These are phyloP conservation scores for Aegilops bicornis DNA, from an alignment of 176 grass and related monocot species.

Conservation along the genomic window DNA sequence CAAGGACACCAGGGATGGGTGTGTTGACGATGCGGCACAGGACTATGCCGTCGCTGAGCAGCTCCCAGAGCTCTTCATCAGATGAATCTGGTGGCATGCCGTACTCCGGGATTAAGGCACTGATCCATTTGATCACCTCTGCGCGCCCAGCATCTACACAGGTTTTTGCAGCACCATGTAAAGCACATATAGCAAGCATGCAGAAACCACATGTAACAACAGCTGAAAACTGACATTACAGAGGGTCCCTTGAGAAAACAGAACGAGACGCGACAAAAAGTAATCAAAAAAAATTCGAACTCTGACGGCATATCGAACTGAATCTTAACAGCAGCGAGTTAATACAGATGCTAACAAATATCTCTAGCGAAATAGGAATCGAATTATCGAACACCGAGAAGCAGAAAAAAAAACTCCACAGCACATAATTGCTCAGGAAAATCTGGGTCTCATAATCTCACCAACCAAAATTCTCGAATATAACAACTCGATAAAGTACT, in stretches of 20 bases:
- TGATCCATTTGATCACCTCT: slow-evolving; percentile 67
- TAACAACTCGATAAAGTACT: no score
- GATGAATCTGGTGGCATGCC: slow-evolving; percentile 49
- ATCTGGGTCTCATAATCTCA: no score
- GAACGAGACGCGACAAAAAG: not conserved
- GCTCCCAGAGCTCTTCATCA: slow-evolving; percentile 64
- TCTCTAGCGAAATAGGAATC: not conserved
- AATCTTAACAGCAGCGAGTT: not conserved
- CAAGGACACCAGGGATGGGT: slow-evolving; percentile 48
- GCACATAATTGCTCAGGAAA: not conserved
- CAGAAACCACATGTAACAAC: not conserved
- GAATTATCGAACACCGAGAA: not conserved
- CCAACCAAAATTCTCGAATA: no score
- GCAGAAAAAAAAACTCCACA: not conserved
- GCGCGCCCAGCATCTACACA: slow-evolving; percentile 52
- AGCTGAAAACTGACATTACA: slow-evolving; percentile 2
- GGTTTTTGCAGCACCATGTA: not conserved
- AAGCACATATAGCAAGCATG: not conserved
- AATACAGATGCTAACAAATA: not conserved
- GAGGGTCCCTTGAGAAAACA: not conserved
- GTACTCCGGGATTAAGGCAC: slow-evolving; percentile 58
- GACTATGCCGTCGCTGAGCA: slow-evolving; percentile 58
- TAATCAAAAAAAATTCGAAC: not conserved
- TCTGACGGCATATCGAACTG: not conserved
- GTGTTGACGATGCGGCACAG: slow-evolving; percentile 54